Evolutionary conservation across 2,329 filamentous ascomycete genomes (phyloP), one percentile per base, ranked within the genome.

Genomic region (Chrysoporthe deuterocubensis): DNA sequence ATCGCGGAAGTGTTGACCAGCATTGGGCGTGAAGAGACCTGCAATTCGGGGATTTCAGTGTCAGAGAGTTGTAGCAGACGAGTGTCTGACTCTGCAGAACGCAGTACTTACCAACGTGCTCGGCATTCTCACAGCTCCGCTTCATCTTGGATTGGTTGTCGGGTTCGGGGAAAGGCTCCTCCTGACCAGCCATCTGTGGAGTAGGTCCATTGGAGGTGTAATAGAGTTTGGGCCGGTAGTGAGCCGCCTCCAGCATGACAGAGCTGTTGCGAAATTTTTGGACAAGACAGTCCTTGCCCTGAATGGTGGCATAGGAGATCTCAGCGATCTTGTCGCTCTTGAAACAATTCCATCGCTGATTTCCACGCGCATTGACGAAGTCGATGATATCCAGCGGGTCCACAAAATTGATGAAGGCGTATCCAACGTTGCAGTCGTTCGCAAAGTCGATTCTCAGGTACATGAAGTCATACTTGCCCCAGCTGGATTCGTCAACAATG

Each of bases 221-320:
- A 70, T 85, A 88, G 0, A 88, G 77, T 85, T 96, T 96, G 0
- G 96, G 96, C 0, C 93, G 90, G 74, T 93, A 97, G 64, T 91
- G 89, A 0, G 88, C 84, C 13, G 89, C 87, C 79, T 98, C 94
- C 0, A 95, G 84, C 93, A 98, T 97, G 42, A 99, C 94, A 0
- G 93, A 95, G 50, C 93, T 97, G 81, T 99, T 99, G 46, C 96
- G 90, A 76, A 99, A 99, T 76, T 98, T 97, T 77, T 96, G 92
- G 7, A 97, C 88, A 0, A 98, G 84, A 71, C 93, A 95, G 75
- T 97, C 94, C 71, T 91, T 91, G 58, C 96, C 96, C 81, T 99
- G 96, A 69, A 97, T 95, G 14, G 94, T 97, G n/a, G 96, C 96
- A 78, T 98, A 99, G 0, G 94, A 97, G 57, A 98, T 89, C 77